These are phyloP conservation scores for Tolypocladium endophyticum DNA, from an alignment of 2,329 filamentous ascomycete genomes.

Conservation along the genomic window DNA sequence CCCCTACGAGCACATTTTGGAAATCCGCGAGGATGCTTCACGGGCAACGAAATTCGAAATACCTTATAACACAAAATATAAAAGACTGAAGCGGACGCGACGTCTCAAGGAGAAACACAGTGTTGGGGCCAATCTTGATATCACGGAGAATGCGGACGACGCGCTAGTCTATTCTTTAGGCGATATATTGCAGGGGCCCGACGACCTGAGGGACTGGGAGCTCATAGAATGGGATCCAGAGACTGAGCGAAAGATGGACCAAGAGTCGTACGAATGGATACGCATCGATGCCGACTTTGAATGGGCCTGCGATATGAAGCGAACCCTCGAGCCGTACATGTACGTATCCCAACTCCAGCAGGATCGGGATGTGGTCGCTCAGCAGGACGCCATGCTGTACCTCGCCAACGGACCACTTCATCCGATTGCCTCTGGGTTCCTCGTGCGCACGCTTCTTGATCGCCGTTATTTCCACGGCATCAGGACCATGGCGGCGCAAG, in stretches of 20 bases:
- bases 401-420: conserved; percentile 58
- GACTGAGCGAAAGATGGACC: conserved; percentile 83
- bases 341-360: conserved; percentile 95
- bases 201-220: conserved; percentile 76
- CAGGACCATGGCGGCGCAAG: conserved; percentile 71
- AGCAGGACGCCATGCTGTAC: conserved; percentile 66
- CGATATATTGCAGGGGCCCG: conserved; percentile 73
- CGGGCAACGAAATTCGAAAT: conserved; percentile 77
- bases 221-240: conserved; percentile 83
- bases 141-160: conserved; percentile 57
- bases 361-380: conserved; percentile 91
- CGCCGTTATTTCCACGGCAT: conserved; percentile 89
- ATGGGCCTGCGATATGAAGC: conserved; percentile 81
- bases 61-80: conserved; percentile 98
- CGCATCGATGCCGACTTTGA: conserved; percentile 97
- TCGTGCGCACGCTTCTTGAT: conserved; percentile 84
- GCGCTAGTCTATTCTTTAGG: conserved; percentile 84
- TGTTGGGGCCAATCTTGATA: conserved; percentile 48
- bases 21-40: conserved; percentile 78
- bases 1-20: conserved; percentile 94
- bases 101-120: conserved; percentile 65
- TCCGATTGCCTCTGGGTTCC: conserved; percentile 76
- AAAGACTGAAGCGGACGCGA: conserved; percentile 81
- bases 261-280: conserved; percentile 98
- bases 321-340: conserved; percentile 89